Evolutionary conservation across 192 early-diverging fungal genomes (phyloP).

Genomic region (Kappamyces sp.): DNA sequence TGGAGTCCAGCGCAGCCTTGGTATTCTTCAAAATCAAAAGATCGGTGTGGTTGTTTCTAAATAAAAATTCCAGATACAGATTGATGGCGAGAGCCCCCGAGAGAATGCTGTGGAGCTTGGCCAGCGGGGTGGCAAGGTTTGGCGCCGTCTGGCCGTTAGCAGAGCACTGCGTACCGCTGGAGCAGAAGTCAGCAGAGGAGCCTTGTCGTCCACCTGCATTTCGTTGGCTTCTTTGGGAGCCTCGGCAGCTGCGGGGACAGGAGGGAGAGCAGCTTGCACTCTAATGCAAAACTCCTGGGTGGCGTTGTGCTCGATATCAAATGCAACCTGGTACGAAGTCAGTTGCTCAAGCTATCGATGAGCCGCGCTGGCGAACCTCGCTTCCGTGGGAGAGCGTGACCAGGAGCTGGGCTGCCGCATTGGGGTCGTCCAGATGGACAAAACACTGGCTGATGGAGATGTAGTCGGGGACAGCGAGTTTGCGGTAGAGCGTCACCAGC

Average conservation of each 20-base stretch:
- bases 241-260: slow-evolving; percentile 19
- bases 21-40: slow-evolving; percentile 91
- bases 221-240: slow-evolving; percentile 27
- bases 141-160: slow-evolving; percentile 3
- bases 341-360: slow-evolving; percentile 46
- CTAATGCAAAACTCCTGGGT: slow-evolving; percentile 94
- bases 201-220: slow-evolving; percentile 50
- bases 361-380: slow-evolving; percentile 38
- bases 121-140: slow-evolving; percentile 21
- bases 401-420: slow-evolving; percentile 68
- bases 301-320: slow-evolving; percentile 93
- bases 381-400: slow-evolving; percentile 55
- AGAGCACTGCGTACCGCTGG: background rate
- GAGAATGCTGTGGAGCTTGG: slow-evolving; percentile 72
- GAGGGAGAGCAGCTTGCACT: slow-evolving; percentile 57
- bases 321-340: slow-evolving; percentile 95
- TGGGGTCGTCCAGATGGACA: slow-evolving; percentile 81
- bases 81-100: slow-evolving; percentile 86
- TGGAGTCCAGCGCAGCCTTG: slow-evolving; percentile 78
- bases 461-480: slow-evolving; percentile 80
- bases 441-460: slow-evolving; percentile 86
- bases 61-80: slow-evolving; percentile 91
- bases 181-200: slow-evolving; percentile 18
- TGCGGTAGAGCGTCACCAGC: slow-evolving; percentile 68
- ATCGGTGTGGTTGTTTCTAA: slow-evolving; percentile 94